These are phyloP conservation scores for Paramecium bursaria DNA, from an alignment of 73 alveolate genomes.

Conservation along the genomic window DNA sequence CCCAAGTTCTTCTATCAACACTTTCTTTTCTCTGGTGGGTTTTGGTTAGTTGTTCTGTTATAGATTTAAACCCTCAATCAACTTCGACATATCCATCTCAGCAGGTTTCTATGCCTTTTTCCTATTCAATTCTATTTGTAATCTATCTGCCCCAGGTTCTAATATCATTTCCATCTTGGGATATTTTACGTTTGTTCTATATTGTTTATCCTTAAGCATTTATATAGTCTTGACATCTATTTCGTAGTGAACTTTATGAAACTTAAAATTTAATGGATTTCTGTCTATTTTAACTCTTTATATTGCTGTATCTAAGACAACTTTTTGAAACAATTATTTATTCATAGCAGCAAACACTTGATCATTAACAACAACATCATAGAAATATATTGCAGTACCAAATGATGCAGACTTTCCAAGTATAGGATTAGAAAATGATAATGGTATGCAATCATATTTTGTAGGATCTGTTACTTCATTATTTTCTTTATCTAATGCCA, in stretches of 20 bases:
- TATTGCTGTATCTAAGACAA: constrained; percentile 20
- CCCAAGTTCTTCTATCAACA: background rate
- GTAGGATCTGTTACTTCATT: constrained; percentile 9
- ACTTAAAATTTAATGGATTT: constrained; percentile 2
- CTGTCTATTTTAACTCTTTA: constrained; percentile 29
- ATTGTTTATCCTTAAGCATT: background rate
- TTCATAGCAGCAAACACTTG: constrained; percentile 27
- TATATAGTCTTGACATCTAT: background rate
- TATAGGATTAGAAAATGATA: background rate
- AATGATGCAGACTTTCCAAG: constrained; percentile 36
- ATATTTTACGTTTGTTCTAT: background rate
- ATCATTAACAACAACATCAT: constrained; percentile 33
- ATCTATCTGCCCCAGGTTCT: constrained; percentile 39
- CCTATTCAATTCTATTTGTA: no score
- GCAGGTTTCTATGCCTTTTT: no score
- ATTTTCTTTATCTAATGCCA: constrained; percentile 41
- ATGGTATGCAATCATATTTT: constrained; percentile 22
- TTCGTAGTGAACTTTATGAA: constrained; percentile 4
- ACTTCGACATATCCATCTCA: no score
- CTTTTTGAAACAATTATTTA: background rate
- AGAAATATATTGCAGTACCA: background rate
- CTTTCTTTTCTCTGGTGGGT: background rate
- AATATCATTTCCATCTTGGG: background rate
- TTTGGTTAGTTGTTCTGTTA: background rate
- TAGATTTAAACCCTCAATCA: no score